phyloP scores from a whole-genome alignment of 129 eudicot genomes.

The Lactuca sativa region DNA sequence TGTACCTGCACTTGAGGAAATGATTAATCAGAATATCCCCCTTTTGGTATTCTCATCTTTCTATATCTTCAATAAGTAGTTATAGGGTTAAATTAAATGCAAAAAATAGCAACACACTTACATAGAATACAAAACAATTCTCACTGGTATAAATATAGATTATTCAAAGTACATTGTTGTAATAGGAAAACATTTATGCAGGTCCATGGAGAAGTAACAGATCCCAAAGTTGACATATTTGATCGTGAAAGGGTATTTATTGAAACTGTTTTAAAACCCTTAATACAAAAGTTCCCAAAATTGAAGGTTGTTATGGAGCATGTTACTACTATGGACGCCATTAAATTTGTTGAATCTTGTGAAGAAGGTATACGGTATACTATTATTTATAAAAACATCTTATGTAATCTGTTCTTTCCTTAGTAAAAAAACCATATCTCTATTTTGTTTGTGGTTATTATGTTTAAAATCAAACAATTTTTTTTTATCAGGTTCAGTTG shows the following conservation, averaged over 20 bases:
- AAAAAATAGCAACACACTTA: not conserved
- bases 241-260: constrained; percentile 92
- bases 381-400: not conserved
- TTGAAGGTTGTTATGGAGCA: constrained; percentile 98
- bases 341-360: constrained; percentile 79
- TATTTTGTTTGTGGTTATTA: not conserved
- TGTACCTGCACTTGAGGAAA: constrained; percentile 81
- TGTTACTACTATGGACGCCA: constrained; percentile 89
- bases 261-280: constrained; percentile 75
- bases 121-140: not conserved
- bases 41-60: constrained; percentile 55
- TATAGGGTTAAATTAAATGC: not conserved
- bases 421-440: not conserved
- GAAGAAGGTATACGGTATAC: constrained; percentile 50
- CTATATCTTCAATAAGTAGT: not conserved
- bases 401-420: not conserved
- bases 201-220: constrained; percentile 99
- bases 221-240: constrained; percentile 76
- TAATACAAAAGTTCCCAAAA: constrained; percentile 65
- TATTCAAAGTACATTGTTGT: not conserved
- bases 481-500: constrained; percentile 59
- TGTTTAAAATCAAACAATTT: constrained; percentile 9
- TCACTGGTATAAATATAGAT: not conserved
- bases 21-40: constrained; percentile 90
- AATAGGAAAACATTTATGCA: constrained; percentile 16